Evolutionary conservation across 2,329 filamentous ascomycete genomes (phyloP).

Genomic region (Leptographium procerum): DNA sequence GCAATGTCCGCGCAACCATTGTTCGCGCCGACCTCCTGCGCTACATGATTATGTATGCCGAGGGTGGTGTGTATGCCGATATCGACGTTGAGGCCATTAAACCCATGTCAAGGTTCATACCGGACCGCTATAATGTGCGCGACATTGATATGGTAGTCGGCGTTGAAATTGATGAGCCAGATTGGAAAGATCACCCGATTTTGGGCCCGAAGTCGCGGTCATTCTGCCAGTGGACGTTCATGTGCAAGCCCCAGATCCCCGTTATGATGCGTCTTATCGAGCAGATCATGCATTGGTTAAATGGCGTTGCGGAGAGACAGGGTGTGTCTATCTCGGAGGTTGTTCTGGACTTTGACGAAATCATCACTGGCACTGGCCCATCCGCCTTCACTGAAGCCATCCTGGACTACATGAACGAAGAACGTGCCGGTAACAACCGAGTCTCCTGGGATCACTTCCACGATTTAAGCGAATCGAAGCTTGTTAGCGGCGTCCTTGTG

Average conservation of each 20-base stretch:
- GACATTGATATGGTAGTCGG: constrained; percentile 62
- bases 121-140: constrained; percentile 47
- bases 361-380: constrained; percentile 61
- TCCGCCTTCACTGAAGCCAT: constrained; percentile 58
- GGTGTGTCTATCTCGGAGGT: constrained; percentile 47
- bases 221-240: constrained; percentile 68
- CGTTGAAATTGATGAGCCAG: constrained; percentile 59
- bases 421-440: constrained; percentile 23
- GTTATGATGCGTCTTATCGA: constrained; percentile 60
- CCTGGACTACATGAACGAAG: constrained; percentile 48
- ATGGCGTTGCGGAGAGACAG: constrained; percentile 46
- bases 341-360: constrained; percentile 59
- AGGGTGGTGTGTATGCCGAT: constrained; percentile 42
- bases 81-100: constrained; percentile 31
- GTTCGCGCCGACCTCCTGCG: constrained; percentile 56
- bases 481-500: constrained; percentile 53
- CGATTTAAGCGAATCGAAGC: constrained; percentile 51
- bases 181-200: constrained; percentile 51
- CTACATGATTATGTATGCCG: constrained; percentile 57
- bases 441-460: constrained; percentile 57
- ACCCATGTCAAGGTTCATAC: constrained; percentile 41
- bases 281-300: constrained; percentile 56
- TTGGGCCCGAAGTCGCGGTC: constrained; percentile 57
- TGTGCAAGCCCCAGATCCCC: constrained; percentile 53
- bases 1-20: constrained; percentile 49